Evolutionary conservation across 192 early-diverging fungal species (phyloP).

Genomic region (Entophlyctis helioformis): DNA sequence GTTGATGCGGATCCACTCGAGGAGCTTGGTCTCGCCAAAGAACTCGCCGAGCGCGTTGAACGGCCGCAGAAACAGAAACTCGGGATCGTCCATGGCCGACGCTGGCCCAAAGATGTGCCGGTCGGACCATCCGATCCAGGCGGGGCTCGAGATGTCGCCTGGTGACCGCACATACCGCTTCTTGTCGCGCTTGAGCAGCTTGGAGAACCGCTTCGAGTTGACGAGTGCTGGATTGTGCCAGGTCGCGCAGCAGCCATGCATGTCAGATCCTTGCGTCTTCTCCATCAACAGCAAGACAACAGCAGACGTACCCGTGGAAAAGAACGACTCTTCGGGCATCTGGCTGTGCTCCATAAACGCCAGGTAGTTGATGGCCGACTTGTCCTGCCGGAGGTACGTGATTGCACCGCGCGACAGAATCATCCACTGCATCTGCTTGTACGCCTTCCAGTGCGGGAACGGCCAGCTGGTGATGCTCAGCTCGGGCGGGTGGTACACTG

Average conservation of each 20-base stretch:
- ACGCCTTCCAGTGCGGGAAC: conserved; percentile 14
- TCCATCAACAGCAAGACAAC: too few relatives aligned
- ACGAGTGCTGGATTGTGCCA: conserved; percentile 1
- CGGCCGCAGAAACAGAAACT: conserved; percentile 26
- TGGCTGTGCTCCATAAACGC: conserved; percentile 24
- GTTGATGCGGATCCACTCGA: conserved; percentile 25
- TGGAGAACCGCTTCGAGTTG: conserved; percentile 10
- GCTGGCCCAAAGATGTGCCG: conserved; percentile 6
- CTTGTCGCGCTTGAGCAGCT: conserved; percentile 9
- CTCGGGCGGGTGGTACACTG: conserved; percentile 9
- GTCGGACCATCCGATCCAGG: conserved; percentile 9
- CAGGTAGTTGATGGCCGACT: conserved; percentile 9
- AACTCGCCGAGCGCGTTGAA: conserved; percentile 6
- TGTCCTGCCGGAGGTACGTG: conserved; percentile 11
- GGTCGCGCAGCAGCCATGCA: too few relatives aligned
- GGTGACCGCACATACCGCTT: conserved; percentile 20
- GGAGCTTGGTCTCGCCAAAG: conserved; percentile 2
- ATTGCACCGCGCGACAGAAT: conserved; percentile 19
- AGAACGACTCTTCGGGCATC: conserved; percentile 30
- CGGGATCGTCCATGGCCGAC: conserved; percentile 8
- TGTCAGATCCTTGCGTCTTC: too few relatives aligned
- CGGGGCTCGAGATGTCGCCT: conserved; percentile 7
- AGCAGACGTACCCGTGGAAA: conserved; percentile 13
- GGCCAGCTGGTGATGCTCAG: conserved; percentile 13
- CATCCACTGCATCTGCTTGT: conserved; percentile 35